phyloP scores from a whole-genome alignment of 306 rosid genomes.

The Ormosia semicastrata region DNA sequence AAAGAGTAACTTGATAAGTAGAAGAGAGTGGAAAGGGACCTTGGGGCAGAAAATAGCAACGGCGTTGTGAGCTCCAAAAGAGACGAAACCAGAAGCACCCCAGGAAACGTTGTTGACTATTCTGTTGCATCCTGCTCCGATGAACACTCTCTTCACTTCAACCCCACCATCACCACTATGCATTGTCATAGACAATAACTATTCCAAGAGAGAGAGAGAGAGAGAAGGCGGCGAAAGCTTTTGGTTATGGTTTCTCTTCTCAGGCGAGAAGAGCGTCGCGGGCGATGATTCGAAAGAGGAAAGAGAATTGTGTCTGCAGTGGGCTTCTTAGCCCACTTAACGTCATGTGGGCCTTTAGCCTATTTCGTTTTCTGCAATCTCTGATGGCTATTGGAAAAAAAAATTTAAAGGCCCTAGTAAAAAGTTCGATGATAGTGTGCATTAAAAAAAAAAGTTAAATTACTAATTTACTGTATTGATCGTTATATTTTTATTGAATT shows the following conservation, averaged over 20 bases:
- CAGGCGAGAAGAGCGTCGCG: constrained; percentile 22
- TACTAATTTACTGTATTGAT: too few relatives aligned
- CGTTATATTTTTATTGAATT: too few relatives aligned
- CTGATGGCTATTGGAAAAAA: background rate
- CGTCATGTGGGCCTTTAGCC: background rate
- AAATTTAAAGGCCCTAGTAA: background rate
- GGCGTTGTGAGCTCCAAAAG: constrained; percentile 92
- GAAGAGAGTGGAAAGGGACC: constrained; percentile 38
- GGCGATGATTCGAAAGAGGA: background rate
- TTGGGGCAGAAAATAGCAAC: constrained; percentile 83
- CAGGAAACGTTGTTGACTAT: constrained; percentile 87
- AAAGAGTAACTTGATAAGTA: background rate
- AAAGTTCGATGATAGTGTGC: background rate
- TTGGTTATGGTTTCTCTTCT: constrained; percentile 12
- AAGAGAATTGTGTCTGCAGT: background rate
- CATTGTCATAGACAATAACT: constrained; percentile 19
- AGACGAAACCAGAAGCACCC: constrained; percentile 85
- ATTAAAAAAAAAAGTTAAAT: background rate
- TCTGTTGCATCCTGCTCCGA: constrained; percentile 94
- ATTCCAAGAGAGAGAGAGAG: background rate
- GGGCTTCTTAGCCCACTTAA: background rate
- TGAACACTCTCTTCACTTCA: constrained; percentile 64
- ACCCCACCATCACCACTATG: constrained; percentile 5
- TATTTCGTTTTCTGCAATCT: background rate
- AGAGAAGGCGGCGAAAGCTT: constrained; percentile 28